Conservation (phyloP, 148 eudicot genomes). For the Rhododendron griersonianum region DNA sequence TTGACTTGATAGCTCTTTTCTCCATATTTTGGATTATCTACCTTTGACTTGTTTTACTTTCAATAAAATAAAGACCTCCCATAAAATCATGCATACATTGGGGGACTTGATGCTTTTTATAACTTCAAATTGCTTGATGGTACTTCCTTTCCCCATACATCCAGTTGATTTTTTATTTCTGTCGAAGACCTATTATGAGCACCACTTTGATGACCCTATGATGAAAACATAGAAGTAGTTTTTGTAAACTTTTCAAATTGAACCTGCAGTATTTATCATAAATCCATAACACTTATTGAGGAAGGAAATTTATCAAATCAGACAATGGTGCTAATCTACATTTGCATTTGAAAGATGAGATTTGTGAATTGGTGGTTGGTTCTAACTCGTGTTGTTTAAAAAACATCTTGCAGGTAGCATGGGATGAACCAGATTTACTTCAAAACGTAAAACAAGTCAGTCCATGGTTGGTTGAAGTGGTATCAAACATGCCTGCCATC, state of each 20-base stretch:
- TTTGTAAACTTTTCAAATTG: background rate
- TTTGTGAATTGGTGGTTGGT: background rate
- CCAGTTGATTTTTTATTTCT: background rate
- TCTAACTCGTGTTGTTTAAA: background rate
- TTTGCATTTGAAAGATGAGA: background rate
- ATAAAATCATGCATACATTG: background rate
- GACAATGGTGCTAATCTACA: background rate
- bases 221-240: background rate
- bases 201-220: background rate
- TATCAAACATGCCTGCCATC: conserved; percentile 45
- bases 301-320: background rate
- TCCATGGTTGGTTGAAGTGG: conserved; percentile 73
- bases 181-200: background rate
- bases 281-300: background rate
- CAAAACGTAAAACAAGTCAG: conserved; percentile 61
- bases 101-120: background rate
- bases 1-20: background rate
- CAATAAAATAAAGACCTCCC: background rate
- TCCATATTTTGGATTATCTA: background rate
- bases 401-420: conserved; percentile 39
- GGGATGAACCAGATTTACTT: conserved; percentile 74
- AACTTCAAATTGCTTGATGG: background rate
- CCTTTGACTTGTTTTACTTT: background rate
- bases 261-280: background rate
- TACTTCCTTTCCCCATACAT: background rate